Base-by-base conservation (phyloP, 768 basidiomycete species). In the Pisolithus tinctorius region DNA sequence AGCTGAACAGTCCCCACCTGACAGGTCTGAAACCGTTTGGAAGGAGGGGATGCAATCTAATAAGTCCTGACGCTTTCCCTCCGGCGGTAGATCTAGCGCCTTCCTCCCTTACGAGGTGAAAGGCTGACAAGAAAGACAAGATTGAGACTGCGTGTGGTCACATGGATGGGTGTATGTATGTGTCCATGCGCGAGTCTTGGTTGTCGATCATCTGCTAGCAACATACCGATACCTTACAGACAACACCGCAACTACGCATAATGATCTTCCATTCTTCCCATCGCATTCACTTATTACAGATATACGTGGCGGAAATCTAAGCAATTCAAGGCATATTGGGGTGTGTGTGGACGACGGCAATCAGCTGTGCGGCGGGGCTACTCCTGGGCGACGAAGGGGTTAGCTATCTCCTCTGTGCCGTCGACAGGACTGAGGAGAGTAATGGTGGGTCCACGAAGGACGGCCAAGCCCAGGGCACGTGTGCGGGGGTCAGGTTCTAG, bases 391-490 rank as follows among this genome's bases (percentile, higher is more conserved):
- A 80, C 58, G 73, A 95, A 95, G 3, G 92, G 92, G 67, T 95
- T 94, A 13, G 86, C 83, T 50, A 95, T 94, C 67, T 94, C 92
- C 67, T 94, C 93, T 51, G 83, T 93, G 50, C 95, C 95, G 58
- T 98, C 95, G 11, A 93, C 88, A 3, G 95, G 95, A 63, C 90
- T 93, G 53, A 98, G 76, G 6, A 98, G 78, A 0, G 92, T 94
- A 63, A 98, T 86, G 52, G 94, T 95, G 1, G 95, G 94, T 10
- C 95, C 95, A 42, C 95, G 79, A 20, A 96, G 80, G 38, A 98
- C 95, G 4, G 84, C 88, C 10, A 98, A 72, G 13, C 95, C 95
- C 4, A 98, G 74, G 6, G 73, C 61, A 49, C 87, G 83, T 45
- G 72, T 80, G 45, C 77, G 78, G 16, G 76, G 79, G 58, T 86